Percentiles rank a stretch among this genome's conserved stretches.
phyloP scores from a whole-genome alignment of 2,329 filamentous ascomycete genomes.

The Ophiostoma populinum region DNA sequence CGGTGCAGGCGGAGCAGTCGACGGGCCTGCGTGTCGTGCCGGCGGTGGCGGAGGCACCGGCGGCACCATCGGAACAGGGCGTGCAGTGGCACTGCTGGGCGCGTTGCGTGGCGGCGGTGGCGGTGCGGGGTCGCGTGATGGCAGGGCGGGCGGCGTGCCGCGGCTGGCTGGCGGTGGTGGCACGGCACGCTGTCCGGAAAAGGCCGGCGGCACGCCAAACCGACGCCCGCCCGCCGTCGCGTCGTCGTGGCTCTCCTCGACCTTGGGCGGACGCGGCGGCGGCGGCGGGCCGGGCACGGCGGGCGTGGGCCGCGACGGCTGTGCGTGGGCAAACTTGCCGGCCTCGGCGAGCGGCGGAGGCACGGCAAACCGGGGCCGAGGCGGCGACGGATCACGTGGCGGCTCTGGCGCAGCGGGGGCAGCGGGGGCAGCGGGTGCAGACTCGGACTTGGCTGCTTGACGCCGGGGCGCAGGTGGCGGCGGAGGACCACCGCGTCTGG shows the following conservation, averaged over 20 bases:
- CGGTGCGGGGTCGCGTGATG: conserved; percentile 3
- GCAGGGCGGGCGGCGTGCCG: background rate
- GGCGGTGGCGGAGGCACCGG: conserved; percentile 29
- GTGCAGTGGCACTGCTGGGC: conserved; percentile 25
- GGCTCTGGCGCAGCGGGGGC: conserved; percentile 31
- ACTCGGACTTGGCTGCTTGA: conserved; percentile 31
- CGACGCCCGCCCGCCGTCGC: conserved; percentile 29
- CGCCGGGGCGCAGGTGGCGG: conserved; percentile 42
- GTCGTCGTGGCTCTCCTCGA: conserved; percentile 47
- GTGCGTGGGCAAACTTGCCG: conserved; percentile 59
- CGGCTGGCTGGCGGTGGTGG: conserved; percentile 63
- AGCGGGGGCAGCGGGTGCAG: conserved; percentile 14
- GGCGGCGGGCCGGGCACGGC: conserved; percentile 45
- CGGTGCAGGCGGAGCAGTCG: conserved; percentile 17
- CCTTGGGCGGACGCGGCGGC: conserved; percentile 50
- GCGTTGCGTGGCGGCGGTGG: conserved; percentile 25
- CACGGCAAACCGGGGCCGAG: conserved; percentile 59
- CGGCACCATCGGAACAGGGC: conserved; percentile 34
- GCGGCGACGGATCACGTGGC: conserved; percentile 56
- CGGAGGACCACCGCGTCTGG: conserved; percentile 26
- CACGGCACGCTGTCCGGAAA: conserved; percentile 47
- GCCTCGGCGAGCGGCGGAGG: conserved; percentile 82
- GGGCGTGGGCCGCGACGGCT: conserved; percentile 36
- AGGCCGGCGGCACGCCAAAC: conserved; percentile 68
- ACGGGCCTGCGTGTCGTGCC: conserved; percentile 16